A percentile compares a stretch with the other conserved stretches of the same genome.
These are phyloP conservation scores for Citrullus mucosospermus DNA, from an alignment of 306 rosid species.

Conservation along the genomic window DNA sequence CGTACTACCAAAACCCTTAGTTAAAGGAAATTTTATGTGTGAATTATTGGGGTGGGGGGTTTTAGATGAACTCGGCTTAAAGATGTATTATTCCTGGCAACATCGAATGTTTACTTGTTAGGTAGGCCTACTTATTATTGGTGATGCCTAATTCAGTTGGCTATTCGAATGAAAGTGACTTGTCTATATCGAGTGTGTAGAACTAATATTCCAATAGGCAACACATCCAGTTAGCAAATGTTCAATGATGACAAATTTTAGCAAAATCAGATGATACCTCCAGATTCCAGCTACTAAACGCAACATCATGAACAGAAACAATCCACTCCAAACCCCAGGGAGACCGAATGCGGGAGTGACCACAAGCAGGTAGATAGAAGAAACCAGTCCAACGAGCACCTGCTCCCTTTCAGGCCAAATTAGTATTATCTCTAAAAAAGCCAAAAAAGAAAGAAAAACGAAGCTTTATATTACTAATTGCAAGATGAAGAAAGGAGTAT, in stretches of 20 bases:
- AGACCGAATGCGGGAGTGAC: conserved; percentile 70
- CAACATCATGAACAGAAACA: conserved; percentile 80
- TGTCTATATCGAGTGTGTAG: background rate
- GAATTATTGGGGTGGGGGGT: background rate
- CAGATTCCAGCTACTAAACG: conserved; percentile 72
- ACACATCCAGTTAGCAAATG: background rate
- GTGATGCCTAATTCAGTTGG: background rate
- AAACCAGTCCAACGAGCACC: conserved; percentile 53
- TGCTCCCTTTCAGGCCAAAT: conserved; percentile 13
- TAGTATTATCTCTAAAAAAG: conserved; percentile 1
- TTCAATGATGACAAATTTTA: background rate
- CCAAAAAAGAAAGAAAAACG: background rate
- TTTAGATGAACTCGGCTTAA: background rate
- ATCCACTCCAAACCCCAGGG: conserved; percentile 81
- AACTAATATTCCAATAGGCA: background rate
- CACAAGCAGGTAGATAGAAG: conserved; percentile 52
- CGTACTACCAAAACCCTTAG: background rate
- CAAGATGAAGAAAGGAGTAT: conserved; percentile 13
- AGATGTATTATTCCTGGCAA: background rate
- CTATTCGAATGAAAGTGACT: background rate
- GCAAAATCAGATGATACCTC: conserved; percentile 36
- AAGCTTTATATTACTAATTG: background rate
- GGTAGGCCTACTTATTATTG: background rate
- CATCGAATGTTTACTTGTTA: background rate
- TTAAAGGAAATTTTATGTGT: background rate